These are phyloP conservation scores for Neonectria coccinea DNA, from an alignment of 2,329 filamentous ascomycete species.

Conservation along the genomic window DNA sequence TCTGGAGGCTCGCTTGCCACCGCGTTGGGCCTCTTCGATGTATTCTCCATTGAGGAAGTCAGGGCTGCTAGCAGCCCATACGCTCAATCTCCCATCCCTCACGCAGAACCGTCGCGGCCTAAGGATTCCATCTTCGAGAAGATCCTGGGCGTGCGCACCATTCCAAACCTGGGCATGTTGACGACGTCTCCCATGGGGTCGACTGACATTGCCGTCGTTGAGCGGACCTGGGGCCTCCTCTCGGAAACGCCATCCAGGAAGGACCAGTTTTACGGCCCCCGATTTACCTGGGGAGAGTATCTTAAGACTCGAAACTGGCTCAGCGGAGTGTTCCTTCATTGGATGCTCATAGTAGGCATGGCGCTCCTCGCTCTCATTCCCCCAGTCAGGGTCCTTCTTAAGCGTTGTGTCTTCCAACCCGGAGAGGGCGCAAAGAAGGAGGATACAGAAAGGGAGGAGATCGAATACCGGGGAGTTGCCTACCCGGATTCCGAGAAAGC, in stretches of 20 bases:
- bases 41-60: slow-evolving; percentile 62
- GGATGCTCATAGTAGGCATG: slow-evolving; percentile 57
- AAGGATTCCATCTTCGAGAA: slow-evolving; percentile 53
- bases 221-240: slow-evolving; percentile 73
- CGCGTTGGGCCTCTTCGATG: slow-evolving; percentile 68
- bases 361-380: slow-evolving; percentile 59
- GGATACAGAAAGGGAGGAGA: slow-evolving; percentile 65
- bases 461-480: slow-evolving; percentile 74
- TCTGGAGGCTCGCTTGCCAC: slow-evolving; percentile 79
- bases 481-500: slow-evolving; percentile 65
- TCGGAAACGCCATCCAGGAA: slow-evolving; percentile 57
- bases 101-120: slow-evolving; percentile 49
- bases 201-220: slow-evolving; percentile 66
- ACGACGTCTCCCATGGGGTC: slow-evolving; percentile 63
- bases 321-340: slow-evolving; percentile 63
- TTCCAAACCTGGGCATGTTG: slow-evolving; percentile 66
- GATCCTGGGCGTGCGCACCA: slow-evolving; percentile 61
- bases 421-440: slow-evolving; percentile 67
- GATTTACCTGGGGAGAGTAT: slow-evolving; percentile 70
- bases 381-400: slow-evolving; percentile 59
- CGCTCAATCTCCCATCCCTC: slow-evolving; percentile 67
- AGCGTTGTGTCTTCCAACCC: slow-evolving; percentile 61
- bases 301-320: slow-evolving; percentile 63
- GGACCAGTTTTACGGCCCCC: slow-evolving; percentile 68
- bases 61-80: slow-evolving; percentile 61